These are phyloP conservation scores for Rubus parviflorus DNA, from an alignment of 306 rosid species.

Conservation along the genomic window DNA sequence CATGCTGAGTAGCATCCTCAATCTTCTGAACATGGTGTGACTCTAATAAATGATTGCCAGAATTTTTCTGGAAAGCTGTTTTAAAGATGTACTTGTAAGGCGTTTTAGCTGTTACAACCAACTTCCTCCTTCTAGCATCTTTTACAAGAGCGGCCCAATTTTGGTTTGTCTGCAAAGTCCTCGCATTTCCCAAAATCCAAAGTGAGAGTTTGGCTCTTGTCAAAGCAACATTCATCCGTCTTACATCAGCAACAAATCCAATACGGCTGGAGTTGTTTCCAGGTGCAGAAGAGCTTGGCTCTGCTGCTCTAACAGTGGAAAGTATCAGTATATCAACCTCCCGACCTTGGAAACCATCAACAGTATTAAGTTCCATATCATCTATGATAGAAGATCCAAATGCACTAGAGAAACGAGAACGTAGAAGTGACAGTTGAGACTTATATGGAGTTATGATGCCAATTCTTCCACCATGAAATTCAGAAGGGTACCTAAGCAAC, in stretches of 20 bases:
- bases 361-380: constrained; percentile 81
- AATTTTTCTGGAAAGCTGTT: constrained; percentile 36
- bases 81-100: constrained; percentile 65
- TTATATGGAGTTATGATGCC: constrained; percentile 94
- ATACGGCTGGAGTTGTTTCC: constrained; percentile 56
- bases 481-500: constrained; percentile 66
- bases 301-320: constrained; percentile 91
- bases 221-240: constrained; percentile 99
- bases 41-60: constrained; percentile 29
- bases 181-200: constrained; percentile 90
- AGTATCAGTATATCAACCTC: constrained; percentile 91
- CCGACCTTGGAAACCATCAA: constrained; percentile 99
- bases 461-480: constrained; percentile 73
- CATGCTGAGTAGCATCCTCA: constrained; percentile 30
- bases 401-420: constrained; percentile 68
- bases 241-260: constrained; percentile 95
- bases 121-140: constrained; percentile 79
- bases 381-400: constrained; percentile 69
- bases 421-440: constrained; percentile 75
- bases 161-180: constrained; percentile 74
- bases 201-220: constrained; percentile 90
- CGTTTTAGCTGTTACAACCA: constrained; percentile 47
- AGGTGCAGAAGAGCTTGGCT: constrained; percentile 37
- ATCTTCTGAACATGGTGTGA: constrained; percentile 43
- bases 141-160: constrained; percentile 88